Evolutionary conservation across 75 land plant species (phyloP).

Genomic region (Pseudotsuga menziesii): DNA sequence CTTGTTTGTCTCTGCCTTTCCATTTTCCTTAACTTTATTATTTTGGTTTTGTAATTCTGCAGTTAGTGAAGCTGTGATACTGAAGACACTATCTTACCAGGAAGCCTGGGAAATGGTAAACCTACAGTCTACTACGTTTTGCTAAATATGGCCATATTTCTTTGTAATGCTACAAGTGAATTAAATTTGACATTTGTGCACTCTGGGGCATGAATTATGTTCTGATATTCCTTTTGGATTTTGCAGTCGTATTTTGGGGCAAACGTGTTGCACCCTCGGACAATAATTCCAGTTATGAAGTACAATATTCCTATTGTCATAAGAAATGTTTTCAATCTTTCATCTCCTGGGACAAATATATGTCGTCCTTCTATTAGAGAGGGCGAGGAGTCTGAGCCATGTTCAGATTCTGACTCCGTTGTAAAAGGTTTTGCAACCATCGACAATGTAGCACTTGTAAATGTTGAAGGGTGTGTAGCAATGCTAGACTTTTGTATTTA

Average conservation of each 20-base stretch:
- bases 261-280: constrained; percentile 94
- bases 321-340: constrained; percentile 86
- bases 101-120: constrained; percentile 99
- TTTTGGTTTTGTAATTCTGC: constrained; percentile 23
- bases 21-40: not conserved
- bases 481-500: not conserved
- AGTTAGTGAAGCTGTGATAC: constrained; percentile 93
- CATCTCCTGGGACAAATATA: constrained; percentile 88
- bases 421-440: constrained; percentile 98
- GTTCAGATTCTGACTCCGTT: constrained; percentile 21
- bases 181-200: not conserved
- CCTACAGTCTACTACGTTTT: not conserved
- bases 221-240: not conserved
- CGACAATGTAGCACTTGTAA: constrained; percentile 87
- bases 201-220: not conserved
- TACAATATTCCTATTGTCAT: constrained; percentile 87
- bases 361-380: constrained; percentile 34
- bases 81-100: constrained; percentile 81
- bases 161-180: not conserved
- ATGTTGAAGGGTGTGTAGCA: constrained; percentile 86
- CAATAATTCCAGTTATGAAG: constrained; percentile 94
- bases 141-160: not conserved
- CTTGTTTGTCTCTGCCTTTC: not conserved
- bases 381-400: constrained; percentile 19
- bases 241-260: constrained; percentile 99